A percentile compares a stretch with the other conserved stretches of the same genome.
Evolutionary conservation across 2,329 filamentous ascomycete species (phyloP).

Genomic region (Pseudocercospora macadamiae): DNA sequence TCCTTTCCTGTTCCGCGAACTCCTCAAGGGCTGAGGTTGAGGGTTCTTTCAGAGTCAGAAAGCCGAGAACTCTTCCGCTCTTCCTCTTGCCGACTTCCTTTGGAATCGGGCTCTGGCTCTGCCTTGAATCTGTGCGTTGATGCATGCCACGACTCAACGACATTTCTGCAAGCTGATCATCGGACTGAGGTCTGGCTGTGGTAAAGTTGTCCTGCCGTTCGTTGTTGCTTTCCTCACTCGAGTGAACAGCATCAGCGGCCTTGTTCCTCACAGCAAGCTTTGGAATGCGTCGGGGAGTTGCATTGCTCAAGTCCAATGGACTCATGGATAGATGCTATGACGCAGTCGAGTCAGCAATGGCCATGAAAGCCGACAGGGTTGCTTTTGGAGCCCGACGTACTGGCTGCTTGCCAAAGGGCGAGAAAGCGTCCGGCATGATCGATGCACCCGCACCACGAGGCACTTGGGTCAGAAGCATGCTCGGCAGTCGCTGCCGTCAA

Average conservation of each 20-base stretch:
- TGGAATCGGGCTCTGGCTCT: not conserved
- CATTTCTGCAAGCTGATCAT: conserved; percentile 7
- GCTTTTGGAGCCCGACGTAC: no score
- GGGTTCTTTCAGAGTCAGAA: conserved; percentile 54
- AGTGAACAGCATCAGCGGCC: not conserved
- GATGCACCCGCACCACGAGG: conserved; percentile 1
- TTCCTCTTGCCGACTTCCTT: conserved; percentile 36
- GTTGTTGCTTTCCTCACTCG: conserved; percentile 13
- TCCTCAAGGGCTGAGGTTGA: conserved; percentile 51
- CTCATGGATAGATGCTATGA: conserved; percentile 7
- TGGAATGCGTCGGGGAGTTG: conserved; percentile 25
- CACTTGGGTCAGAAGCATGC: conserved; percentile 10
- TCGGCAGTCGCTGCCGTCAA: not conserved
- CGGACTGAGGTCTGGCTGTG: not conserved
- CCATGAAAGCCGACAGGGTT: not conserved
- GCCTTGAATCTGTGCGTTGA: conserved; percentile 1
- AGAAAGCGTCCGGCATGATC: not conserved
- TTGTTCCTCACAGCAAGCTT: conserved; percentile 31
- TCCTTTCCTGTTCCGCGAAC: conserved; percentile 43
- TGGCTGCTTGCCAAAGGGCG: not conserved
- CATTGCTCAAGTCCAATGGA: conserved; percentile 18
- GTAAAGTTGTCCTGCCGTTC: not conserved
- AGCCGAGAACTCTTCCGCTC: conserved; percentile 45
- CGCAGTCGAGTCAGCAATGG: not conserved
- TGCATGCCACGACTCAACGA: conserved; percentile 8